Percentiles rank a stretch among this genome's conserved stretches.
These are phyloP conservation scores for Umbelopsis sp. DNA, from an alignment of 371 early-diverging fungal genomes.

Conservation along the genomic window DNA sequence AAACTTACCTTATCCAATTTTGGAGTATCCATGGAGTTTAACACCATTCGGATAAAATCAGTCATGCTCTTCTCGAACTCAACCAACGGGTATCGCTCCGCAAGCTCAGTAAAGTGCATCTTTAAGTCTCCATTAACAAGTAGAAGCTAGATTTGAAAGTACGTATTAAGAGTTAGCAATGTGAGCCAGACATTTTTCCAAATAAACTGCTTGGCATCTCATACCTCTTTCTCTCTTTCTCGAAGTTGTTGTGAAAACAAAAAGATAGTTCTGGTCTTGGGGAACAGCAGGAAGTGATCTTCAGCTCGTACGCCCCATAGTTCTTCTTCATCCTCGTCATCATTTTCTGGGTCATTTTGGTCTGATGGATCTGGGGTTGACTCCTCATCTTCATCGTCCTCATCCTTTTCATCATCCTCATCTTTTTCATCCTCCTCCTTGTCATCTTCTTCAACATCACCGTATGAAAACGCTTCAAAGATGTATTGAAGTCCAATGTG, in stretches of 20 bases:
- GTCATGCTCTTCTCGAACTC: constrained; percentile 52
- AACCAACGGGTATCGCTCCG: constrained; percentile 52
- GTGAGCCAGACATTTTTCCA: background rate
- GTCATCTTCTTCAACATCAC: constrained; percentile 58
- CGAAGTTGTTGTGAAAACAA: constrained; percentile 50
- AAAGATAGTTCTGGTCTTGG: constrained; percentile 54
- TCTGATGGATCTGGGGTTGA: no score
- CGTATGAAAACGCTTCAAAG: constrained; percentile 63
- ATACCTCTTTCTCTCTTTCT: constrained; percentile 55
- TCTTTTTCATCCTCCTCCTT: constrained; percentile 36
- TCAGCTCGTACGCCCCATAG: constrained; percentile 49
- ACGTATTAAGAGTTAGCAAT: background rate
- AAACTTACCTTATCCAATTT: constrained; percentile 45
- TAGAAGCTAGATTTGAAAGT: constrained; percentile 38
- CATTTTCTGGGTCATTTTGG: no score
- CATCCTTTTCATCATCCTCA: constrained; percentile 32
- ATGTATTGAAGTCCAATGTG: constrained; percentile 56
- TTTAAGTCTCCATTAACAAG: constrained; percentile 38
- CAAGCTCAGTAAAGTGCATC: constrained; percentile 52
- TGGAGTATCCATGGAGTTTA: constrained; percentile 45
- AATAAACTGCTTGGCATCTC: background rate
- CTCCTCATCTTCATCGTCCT: no score
- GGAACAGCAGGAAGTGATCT: constrained; percentile 53
- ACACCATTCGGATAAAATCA: constrained; percentile 50
- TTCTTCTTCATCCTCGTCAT: constrained; percentile 31